phyloP scores from a whole-genome alignment of 2,329 filamentous ascomycete species.

The Fusarium vanettenii region DNA sequence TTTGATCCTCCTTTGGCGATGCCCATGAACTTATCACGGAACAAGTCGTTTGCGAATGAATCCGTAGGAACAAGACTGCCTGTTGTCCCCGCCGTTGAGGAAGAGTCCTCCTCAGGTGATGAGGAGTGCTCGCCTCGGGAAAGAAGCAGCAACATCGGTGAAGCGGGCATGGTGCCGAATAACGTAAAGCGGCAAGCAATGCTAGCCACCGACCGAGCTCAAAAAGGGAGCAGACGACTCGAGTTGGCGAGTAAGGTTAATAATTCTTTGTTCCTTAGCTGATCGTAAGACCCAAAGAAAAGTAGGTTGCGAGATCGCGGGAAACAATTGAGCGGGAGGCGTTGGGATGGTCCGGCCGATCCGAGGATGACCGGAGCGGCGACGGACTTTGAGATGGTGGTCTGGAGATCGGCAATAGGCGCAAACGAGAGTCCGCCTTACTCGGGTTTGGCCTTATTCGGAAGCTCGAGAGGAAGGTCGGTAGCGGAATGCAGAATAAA shows the following conservation, averaged over 20 bases:
- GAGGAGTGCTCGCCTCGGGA: slow-evolving; percentile 40
- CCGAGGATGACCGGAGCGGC: slow-evolving; percentile 31
- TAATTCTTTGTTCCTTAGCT: neutral
- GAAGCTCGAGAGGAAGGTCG: neutral
- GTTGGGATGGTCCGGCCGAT: slow-evolving; percentile 36
- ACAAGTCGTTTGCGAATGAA: slow-evolving; percentile 41
- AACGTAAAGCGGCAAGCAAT: slow-evolving; percentile 5
- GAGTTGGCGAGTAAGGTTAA: slow-evolving; percentile 24
- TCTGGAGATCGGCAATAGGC: slow-evolving; percentile 31
- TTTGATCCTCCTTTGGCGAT: slow-evolving; percentile 45
- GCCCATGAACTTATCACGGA: slow-evolving; percentile 43
- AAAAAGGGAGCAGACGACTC: slow-evolving; percentile 1
- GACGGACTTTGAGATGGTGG: slow-evolving; percentile 16
- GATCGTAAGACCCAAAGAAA: slow-evolving; percentile 5
- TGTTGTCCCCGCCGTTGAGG: slow-evolving; percentile 23
- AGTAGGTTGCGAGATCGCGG: slow-evolving; percentile 8
- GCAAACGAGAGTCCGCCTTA: slow-evolving; percentile 6
- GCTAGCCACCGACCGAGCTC: neutral
- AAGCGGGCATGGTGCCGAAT: slow-evolving; percentile 23
- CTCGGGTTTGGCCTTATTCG: neutral
- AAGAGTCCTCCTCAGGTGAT: slow-evolving; percentile 31
- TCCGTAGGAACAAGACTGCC: slow-evolving; percentile 23
- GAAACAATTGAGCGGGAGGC: slow-evolving; percentile 12
- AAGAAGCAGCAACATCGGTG: slow-evolving; percentile 19
- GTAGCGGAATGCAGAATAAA: neutral